Conservation (phyloP, 2,329 filamentous ascomycete genomes). For the Metarhizium robertsii region DNA sequence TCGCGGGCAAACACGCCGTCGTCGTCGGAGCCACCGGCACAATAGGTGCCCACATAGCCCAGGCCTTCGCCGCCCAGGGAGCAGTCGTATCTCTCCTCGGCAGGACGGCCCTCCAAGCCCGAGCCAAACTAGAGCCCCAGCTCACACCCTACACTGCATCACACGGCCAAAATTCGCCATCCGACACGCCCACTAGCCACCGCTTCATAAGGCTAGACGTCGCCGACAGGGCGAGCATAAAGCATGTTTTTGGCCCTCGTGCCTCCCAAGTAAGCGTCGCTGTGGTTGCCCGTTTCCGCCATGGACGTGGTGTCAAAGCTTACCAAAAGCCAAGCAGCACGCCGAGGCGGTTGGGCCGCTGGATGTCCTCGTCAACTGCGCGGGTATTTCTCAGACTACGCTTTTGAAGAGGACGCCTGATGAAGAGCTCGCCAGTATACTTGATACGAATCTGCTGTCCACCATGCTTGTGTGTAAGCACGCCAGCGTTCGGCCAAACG, state of each 20-base stretch:
- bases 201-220: slow-evolving; percentile 27
- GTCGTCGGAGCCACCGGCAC: slow-evolving; percentile 63
- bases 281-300: not conserved
- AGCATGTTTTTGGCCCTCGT: slow-evolving; percentile 16
- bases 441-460: slow-evolving; percentile 62
- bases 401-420: slow-evolving; percentile 49
- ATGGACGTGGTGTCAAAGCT: not conserved
- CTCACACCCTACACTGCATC: slow-evolving; percentile 16
- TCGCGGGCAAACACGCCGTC: slow-evolving; percentile 43
- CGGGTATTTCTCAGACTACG: slow-evolving; percentile 59
- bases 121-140: slow-evolving; percentile 27
- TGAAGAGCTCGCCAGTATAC: slow-evolving; percentile 42
- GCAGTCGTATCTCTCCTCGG: slow-evolving; percentile 53
- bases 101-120: slow-evolving; percentile 39
- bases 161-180: not conserved
- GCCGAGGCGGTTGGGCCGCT: slow-evolving; percentile 20
- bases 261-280: not conserved
- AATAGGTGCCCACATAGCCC: slow-evolving; percentile 60
- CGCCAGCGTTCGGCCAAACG: slow-evolving; percentile 23
- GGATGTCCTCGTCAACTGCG: slow-evolving; percentile 68
- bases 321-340: not conserved
- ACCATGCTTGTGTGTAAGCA: slow-evolving; percentile 54
- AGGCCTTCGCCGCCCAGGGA: slow-evolving; percentile 54
- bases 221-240: slow-evolving; percentile 18
- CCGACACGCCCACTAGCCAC: slow-evolving; percentile 16